Evolutionary conservation across 2,329 filamentous ascomycete species (phyloP), one percentile per base, ranked within the genome.

Genomic region (Lachnellula subtilissima): DNA sequence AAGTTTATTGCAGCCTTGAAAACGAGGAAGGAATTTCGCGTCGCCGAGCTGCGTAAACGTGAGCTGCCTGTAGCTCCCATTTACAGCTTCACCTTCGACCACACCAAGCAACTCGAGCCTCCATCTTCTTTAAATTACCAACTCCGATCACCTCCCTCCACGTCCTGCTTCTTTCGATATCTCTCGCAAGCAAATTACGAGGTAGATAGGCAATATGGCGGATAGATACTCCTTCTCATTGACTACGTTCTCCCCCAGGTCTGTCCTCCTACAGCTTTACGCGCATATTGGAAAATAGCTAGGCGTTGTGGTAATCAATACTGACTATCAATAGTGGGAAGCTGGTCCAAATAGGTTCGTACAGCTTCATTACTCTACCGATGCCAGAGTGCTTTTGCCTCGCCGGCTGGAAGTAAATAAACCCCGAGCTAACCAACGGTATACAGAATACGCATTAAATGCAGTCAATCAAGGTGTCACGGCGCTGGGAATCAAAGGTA

Each of bases 221-320:
- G 94, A 99, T 77, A 84, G 94, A 80, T 99, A 99, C 78, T 97
- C 93, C 54, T 99, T 99, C 86, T 99, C 94, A 58, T 84, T 99
- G 73, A 99, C 94, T 63, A 99, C 94, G 64, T 99, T 99, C 87
- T 97, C 94, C 71, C 94, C 94, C 74, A 99, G 93, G 94, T 95
- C 86, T 76, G 85, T 66, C 25, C 39, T 42, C 28, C 42, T 60
- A 63, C 59, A 57, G 60, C 55, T 61, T 55, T 56, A 22, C 52
- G 35, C 48, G 47, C 43, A 52, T 61, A 43, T 19, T 48, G 54
- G 49, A 57, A 51, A 58, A 59, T 50, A 28, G 19, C 25, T 25
- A 36, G 50, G 43, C 42, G 25, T 32, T 25, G 39, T 22, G 43
- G 63, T 56, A 23, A 37, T 45, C 36, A 55, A 57, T 60, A 52